Percentiles rank a stretch among this genome's conserved stretches.
Evolutionary conservation across 768 basidiomycete genomes (phyloP).

Genomic region (Peribolospora baueri): DNA sequence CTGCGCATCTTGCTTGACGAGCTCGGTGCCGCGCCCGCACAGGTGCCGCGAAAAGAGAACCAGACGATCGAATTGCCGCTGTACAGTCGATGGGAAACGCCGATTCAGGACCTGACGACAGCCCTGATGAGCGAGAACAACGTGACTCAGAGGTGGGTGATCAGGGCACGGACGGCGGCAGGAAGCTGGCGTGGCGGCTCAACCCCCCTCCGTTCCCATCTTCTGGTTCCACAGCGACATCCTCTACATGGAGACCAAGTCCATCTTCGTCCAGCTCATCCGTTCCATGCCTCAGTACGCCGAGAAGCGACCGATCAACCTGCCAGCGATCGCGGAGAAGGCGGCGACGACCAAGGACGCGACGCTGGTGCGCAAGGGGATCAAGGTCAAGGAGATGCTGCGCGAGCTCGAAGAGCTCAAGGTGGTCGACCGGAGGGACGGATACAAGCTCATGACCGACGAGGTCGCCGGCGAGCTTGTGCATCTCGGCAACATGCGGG

Average conservation of each 20-base stretch:
- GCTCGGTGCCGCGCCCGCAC: slow-evolving; percentile 70
- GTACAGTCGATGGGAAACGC: slow-evolving; percentile 97
- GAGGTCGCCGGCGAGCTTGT: slow-evolving; percentile 86
- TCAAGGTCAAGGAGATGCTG: slow-evolving; percentile 99
- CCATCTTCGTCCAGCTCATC: slow-evolving; percentile 90
- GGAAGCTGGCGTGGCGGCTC: too few species aligned
- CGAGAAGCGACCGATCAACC: slow-evolving; percentile 70
- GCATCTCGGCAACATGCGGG: slow-evolving; percentile 83
- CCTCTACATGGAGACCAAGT: slow-evolving; percentile 99
- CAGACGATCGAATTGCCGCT: slow-evolving; percentile 70
- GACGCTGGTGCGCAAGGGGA: slow-evolving; percentile 78
- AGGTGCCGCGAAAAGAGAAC: slow-evolving; percentile 96
- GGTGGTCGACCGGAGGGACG: slow-evolving; percentile 56
- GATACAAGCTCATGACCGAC: slow-evolving; percentile 86
- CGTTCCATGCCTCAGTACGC: slow-evolving; percentile 70
- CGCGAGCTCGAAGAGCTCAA: slow-evolving; percentile 79
- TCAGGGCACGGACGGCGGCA: too few species aligned
- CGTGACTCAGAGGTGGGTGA: slow-evolving; percentile 38
- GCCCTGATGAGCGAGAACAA: slow-evolving; percentile 73
- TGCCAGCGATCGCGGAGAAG: slow-evolving; percentile 66
- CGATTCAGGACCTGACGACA: slow-evolving; percentile 88
- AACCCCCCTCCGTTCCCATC: too few species aligned
- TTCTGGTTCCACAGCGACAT: slow-evolving; percentile 39
- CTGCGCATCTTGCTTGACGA: slow-evolving; percentile 90
- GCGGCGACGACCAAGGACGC: slow-evolving; percentile 96